phyloP scores from a whole-genome alignment of 192 early-diverging fungal genomes.

The Rhizophagus prolifer region DNA sequence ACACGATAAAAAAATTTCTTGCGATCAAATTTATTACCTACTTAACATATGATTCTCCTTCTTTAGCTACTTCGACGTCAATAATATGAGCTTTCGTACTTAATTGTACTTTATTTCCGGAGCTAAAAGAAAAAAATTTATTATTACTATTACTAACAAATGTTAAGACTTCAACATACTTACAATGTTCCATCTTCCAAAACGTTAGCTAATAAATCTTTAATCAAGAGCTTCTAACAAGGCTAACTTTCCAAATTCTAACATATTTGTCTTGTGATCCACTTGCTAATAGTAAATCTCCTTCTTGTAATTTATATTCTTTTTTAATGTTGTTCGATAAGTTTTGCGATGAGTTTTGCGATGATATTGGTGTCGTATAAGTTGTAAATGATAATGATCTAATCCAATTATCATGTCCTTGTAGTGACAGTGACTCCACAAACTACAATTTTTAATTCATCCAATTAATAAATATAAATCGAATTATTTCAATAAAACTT shows the following conservation, averaged over 20 bases:
- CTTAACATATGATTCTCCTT: conserved; percentile 1
- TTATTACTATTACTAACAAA: neutral
- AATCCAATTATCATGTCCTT: conserved; percentile 95
- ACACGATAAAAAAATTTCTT: neutral
- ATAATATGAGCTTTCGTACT: conserved; percentile 85
- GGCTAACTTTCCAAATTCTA: conserved; percentile 82
- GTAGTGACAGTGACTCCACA: conserved; percentile 58
- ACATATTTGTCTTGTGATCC: conserved; percentile 92
- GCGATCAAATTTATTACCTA: neutral
- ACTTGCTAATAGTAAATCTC: conserved; percentile 85
- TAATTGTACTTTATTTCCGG: conserved; percentile 61
- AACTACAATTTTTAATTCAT: conserved; percentile 48
- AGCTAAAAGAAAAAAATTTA: conserved; percentile 32
- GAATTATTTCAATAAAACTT: neutral
- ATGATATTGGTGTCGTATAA: conserved; percentile 42
- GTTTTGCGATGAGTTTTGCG: neutral
- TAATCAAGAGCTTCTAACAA: conserved; percentile 15
- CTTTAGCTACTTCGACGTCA: conserved; percentile 42
- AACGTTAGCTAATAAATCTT: neutral
- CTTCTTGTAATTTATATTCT: conserved; percentile 58
- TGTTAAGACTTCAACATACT: neutral
- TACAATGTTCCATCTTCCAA: neutral
- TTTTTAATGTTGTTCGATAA: conserved; percentile 28
- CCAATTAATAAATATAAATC: neutral
- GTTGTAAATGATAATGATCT: conserved; percentile 73